phyloP scores from a whole-genome alignment of 2,329 filamentous ascomycete genomes.

The Trichoderma oligosporum region DNA sequence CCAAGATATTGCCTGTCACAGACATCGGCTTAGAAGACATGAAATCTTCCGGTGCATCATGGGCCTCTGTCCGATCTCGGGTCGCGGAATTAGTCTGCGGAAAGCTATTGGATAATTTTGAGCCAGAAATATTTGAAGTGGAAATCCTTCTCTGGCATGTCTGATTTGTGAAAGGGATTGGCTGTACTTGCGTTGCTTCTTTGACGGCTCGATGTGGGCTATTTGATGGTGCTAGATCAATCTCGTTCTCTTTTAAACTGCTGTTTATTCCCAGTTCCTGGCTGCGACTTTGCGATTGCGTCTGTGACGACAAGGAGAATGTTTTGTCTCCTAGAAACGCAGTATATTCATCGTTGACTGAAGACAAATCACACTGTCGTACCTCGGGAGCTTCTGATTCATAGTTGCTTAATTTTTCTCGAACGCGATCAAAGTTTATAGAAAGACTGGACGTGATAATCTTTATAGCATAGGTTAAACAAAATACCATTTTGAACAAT shows the following conservation, averaged over 20 bases:
- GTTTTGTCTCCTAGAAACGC: neutral
- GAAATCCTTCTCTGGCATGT: neutral
- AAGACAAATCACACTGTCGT: neutral
- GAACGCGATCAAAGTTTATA: neutral
- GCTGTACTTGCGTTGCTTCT: neutral
- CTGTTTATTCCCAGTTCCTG: neutral
- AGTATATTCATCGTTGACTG: neutral
- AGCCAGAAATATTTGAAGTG: neutral
- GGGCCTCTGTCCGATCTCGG: neutral
- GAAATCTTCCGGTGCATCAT: neutral
- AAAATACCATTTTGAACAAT: too few relatives aligned
- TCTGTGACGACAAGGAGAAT: neutral
- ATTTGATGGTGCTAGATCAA: neutral
- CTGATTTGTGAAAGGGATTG: neutral
- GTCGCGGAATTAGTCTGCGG: neutral
- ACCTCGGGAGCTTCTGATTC: neutral
- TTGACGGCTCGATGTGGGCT: neutral
- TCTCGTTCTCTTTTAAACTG: neutral
- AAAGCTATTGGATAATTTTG: neutral
- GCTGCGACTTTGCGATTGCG: neutral
- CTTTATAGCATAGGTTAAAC: neutral
- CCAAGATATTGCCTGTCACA: neutral
- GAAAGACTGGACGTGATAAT: conserved; percentile 2
- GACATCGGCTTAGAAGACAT: neutral
- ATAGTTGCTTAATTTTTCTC: neutral